Evolutionary conservation across 1,284 basidiomycete genomes (phyloP).

Genomic region (Leccinum pachyderme): DNA sequence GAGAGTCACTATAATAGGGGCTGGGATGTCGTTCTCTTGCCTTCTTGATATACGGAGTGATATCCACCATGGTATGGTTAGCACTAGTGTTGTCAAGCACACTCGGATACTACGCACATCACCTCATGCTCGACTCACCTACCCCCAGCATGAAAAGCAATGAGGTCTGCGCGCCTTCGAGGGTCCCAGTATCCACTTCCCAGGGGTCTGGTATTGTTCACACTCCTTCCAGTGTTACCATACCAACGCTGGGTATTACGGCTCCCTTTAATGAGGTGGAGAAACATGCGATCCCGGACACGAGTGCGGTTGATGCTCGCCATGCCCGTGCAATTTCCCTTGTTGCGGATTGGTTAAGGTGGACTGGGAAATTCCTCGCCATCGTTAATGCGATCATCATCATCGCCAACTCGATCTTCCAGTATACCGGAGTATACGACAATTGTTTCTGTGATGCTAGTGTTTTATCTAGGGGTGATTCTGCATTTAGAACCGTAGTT

Average conservation of each 20-base stretch:
- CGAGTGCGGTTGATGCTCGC: neutral
- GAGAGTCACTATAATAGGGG: constrained; percentile 10
- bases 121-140: neutral
- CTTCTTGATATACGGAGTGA: constrained; percentile 38
- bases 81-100: constrained; percentile 37
- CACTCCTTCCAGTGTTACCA: neutral
- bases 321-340: neutral
- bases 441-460: constrained; percentile 28
- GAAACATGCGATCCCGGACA: neutral
- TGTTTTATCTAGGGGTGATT: constrained; percentile 1
- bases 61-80: constrained; percentile 39
- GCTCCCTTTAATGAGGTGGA: neutral
- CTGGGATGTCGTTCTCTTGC: constrained; percentile 42
- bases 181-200: neutral
- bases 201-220: neutral
- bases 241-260: neutral
- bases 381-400: constrained; percentile 22
- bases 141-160: neutral
- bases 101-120: constrained; percentile 33
- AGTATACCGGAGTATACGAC: constrained; percentile 19
- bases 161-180: neutral
- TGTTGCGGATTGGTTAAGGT: constrained; percentile 19
- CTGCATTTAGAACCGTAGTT: constrained; percentile 12
- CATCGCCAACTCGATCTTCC: constrained; percentile 21
- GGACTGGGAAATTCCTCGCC: constrained; percentile 26